phyloP scores from a whole-genome alignment of 2,329 filamentous ascomycete genomes.

The Xylaria sp. region DNA sequence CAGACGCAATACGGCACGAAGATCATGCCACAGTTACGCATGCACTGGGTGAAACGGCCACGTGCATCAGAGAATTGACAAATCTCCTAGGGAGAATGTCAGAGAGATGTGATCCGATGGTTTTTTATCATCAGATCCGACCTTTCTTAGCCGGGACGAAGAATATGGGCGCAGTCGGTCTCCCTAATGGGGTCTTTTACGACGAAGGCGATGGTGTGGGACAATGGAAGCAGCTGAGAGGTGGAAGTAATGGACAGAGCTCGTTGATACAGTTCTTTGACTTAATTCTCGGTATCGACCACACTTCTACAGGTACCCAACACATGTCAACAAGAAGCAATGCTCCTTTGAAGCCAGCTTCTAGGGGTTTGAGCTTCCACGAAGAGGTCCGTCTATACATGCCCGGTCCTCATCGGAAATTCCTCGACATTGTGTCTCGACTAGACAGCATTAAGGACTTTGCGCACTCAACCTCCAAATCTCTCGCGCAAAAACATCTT shows the following conservation, averaged over 20 bases:
- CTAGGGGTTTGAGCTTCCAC: slow-evolving; percentile 50
- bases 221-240: slow-evolving; percentile 78
- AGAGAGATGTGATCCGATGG: slow-evolving; percentile 82
- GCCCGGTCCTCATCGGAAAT: slow-evolving; percentile 81
- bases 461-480: slow-evolving; percentile 46
- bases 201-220: slow-evolving; percentile 72
- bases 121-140: slow-evolving; percentile 88
- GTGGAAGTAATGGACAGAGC: slow-evolving; percentile 92
- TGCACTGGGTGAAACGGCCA: slow-evolving; percentile 68
- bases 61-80: slow-evolving; percentile 71
- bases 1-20: slow-evolving; percentile 67
- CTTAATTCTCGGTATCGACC: slow-evolving; percentile 81
- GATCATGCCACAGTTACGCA: slow-evolving; percentile 66
- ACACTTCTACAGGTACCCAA: slow-evolving; percentile 54
- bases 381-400: slow-evolving; percentile 82
- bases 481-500: slow-evolving; percentile 52
- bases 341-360: slow-evolving; percentile 10
- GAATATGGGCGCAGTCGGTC: slow-evolving; percentile 85
- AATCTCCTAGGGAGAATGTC: slow-evolving; percentile 80
- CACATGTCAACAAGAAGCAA: slow-evolving; percentile 17
- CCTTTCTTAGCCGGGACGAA: slow-evolving; percentile 90
- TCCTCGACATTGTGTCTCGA: slow-evolving; percentile 72
- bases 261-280: slow-evolving; percentile 95
- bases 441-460: slow-evolving; percentile 78
- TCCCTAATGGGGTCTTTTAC: slow-evolving; percentile 84